Percentiles rank a stretch among this genome's conserved stretches.
Conservation (phyloP, 768 basidiomycete species). For the Tulasnella sp. region DNA sequence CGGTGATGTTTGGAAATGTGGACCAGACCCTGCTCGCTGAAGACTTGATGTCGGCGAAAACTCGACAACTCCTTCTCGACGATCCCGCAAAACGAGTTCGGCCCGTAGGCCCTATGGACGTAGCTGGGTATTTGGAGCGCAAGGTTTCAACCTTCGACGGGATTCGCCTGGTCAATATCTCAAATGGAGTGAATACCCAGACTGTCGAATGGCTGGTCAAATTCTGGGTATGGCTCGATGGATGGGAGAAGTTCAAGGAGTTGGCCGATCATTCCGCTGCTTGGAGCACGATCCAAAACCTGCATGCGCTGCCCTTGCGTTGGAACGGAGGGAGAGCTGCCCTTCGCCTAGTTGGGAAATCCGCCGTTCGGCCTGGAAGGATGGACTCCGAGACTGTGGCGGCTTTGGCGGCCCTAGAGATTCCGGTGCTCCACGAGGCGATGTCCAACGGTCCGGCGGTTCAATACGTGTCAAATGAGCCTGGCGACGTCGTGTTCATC, state of each 20-base stretch:
- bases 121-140: not conserved
- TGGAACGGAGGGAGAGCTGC: not conserved
- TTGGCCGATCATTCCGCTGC: not conserved
- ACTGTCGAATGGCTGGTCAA: conserved; percentile 40
- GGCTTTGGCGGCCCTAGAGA: not conserved
- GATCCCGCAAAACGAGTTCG: not conserved
- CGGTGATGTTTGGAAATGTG: not conserved
- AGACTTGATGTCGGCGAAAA: not conserved
- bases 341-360: not conserved
- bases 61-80: not conserved
- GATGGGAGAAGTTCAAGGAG: conserved; percentile 32
- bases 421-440: not conserved
- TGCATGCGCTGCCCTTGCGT: not conserved
- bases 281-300: not conserved
- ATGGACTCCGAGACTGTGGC: not conserved
- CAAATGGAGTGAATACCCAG: conserved; percentile 29
- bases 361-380: not conserved
- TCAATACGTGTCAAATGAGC: not conserved
- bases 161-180: not conserved
- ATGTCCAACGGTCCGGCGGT: not conserved
- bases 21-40: not conserved
- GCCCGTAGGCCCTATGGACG: not conserved
- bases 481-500: not conserved
- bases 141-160: not conserved
- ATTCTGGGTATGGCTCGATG: conserved; percentile 48